Evolutionary conservation across 805 yeast genomes (phyloP).

Genomic region (Ogataea paraovalis): DNA sequence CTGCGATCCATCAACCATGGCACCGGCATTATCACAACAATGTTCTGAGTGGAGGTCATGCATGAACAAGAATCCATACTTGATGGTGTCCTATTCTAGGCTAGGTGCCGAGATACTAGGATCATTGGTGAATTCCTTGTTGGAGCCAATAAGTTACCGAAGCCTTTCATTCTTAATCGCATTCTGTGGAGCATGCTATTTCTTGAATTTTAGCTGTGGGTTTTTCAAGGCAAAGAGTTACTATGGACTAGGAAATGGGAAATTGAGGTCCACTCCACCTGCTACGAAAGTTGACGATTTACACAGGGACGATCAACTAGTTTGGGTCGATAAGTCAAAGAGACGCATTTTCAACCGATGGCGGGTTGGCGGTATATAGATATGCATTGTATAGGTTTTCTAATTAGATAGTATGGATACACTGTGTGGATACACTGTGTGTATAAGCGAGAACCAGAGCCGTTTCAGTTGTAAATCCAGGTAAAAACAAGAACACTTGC

Average conservation of each 20-base stretch:
- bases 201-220: constrained; percentile 63
- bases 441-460: too few relatives aligned
- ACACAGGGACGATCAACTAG: neutral
- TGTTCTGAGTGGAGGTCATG: constrained; percentile 66
- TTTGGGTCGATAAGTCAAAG: neutral
- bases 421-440: too few relatives aligned
- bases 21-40: constrained; percentile 53
- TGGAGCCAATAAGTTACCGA: constrained; percentile 66
- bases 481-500: too few relatives aligned
- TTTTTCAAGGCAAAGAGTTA: constrained; percentile 54
- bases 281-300: neutral
- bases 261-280: neutral
- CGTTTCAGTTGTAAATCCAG: too few relatives aligned
- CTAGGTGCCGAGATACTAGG: constrained; percentile 64
- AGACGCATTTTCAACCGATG: too few relatives aligned
- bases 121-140: constrained; percentile 52
- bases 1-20: constrained; percentile 52
- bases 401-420: too few relatives aligned
- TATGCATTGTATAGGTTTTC: too few relatives aligned
- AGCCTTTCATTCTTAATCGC: constrained; percentile 41
- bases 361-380: too few relatives aligned
- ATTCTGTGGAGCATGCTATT: constrained; percentile 41
- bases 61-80: constrained; percentile 54
- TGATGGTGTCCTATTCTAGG: constrained; percentile 47
- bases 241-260: constrained; percentile 30